A percentile compares a stretch with the other conserved stretches of the same genome.
Conservation (phyloP, 1,284 basidiomycete species). For the Ganoderma leucocontextum region DNA sequence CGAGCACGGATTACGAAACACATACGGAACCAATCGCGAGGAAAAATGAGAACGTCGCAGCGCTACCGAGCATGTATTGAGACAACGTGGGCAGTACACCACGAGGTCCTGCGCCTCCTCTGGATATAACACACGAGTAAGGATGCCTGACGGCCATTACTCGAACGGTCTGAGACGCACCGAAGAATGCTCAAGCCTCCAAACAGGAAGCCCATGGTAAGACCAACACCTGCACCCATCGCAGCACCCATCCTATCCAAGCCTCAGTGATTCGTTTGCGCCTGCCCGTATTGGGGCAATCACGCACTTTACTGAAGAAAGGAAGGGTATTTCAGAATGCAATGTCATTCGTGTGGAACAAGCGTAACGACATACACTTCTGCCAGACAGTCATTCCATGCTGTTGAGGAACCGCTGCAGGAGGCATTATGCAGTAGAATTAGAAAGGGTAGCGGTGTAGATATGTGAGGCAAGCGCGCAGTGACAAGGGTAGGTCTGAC, state of each 20-base stretch:
- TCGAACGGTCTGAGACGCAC: conserved; percentile 52
- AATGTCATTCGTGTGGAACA: not conserved
- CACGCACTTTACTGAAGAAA: conserved; percentile 44
- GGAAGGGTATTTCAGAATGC: conserved; percentile 1
- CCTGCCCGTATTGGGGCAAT: conserved; percentile 17
- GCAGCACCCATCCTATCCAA: conserved; percentile 85
- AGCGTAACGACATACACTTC: conserved; percentile 60
- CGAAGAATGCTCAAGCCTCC: conserved; percentile 90
- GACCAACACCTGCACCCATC: conserved; percentile 92
- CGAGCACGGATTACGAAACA: conserved; percentile 8
- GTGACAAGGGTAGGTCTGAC: conserved; percentile 24
- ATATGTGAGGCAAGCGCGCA: conserved; percentile 5
- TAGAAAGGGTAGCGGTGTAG: conserved; percentile 7
- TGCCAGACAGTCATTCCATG: conserved; percentile 73
- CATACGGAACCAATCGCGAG: conserved; percentile 84
- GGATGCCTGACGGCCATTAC: conserved; percentile 5
- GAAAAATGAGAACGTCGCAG: conserved; percentile 88
- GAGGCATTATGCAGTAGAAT: conserved; percentile 41
- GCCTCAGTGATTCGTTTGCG: conserved; percentile 16
- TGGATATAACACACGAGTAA: conserved; percentile 43
- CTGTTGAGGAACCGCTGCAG: conserved; percentile 54
- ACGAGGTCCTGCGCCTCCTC: conserved; percentile 87
- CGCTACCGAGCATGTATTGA: conserved; percentile 94
- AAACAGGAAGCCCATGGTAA: conserved; percentile 97
- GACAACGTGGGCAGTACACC: conserved; percentile 89